Conservation (phyloP, 2,329 filamentous ascomycete species). For the Geosmithia putterillii region DNA sequence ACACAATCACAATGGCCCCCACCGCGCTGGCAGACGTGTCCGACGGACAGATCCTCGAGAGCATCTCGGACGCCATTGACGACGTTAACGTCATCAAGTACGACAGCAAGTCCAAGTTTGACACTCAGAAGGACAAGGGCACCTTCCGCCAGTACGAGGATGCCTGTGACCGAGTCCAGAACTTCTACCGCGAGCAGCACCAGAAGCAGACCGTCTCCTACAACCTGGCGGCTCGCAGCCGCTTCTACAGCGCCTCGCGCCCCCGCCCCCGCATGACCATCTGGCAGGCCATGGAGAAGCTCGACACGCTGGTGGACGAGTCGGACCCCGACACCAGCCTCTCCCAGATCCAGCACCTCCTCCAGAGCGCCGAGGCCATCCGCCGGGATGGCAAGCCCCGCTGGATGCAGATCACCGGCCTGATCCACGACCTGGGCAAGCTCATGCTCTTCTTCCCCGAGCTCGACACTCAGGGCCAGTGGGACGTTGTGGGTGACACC, state of each 20-base stretch:
- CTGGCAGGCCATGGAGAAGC: conserved; percentile 87
- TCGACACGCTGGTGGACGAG: conserved; percentile 83
- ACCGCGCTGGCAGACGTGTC: conserved; percentile 9
- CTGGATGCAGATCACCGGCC: conserved; percentile 69
- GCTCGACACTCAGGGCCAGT: conserved; percentile 61
- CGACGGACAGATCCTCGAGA: conserved; percentile 26
- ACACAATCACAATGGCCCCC: conserved; percentile 12
- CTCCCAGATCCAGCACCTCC: conserved; percentile 78
- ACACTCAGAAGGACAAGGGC: conserved; percentile 65
- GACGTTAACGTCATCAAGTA: conserved; percentile 42
- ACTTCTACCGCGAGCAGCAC: conserved; percentile 68
- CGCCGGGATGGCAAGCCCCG: conserved; percentile 71
- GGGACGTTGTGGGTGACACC: conserved; percentile 85
- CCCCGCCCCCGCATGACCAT: conserved; percentile 61
- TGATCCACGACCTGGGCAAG: conserved; percentile 73
- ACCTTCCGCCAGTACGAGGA: conserved; percentile 74
- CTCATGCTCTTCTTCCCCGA: conserved; percentile 65
- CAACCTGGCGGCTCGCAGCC: conserved; percentile 65
- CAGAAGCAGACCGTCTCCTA: conserved; percentile 67
- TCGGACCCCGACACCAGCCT: conserved; percentile 82
- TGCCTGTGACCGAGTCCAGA: conserved; percentile 73
- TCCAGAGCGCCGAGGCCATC: conserved; percentile 83
- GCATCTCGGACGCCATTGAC: conserved; percentile 34
- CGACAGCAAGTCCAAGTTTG: conserved; percentile 49
- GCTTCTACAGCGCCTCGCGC: conserved; percentile 45